phyloP scores from a whole-genome alignment of 805 yeast species.

The Myxozyma melibiosi region DNA sequence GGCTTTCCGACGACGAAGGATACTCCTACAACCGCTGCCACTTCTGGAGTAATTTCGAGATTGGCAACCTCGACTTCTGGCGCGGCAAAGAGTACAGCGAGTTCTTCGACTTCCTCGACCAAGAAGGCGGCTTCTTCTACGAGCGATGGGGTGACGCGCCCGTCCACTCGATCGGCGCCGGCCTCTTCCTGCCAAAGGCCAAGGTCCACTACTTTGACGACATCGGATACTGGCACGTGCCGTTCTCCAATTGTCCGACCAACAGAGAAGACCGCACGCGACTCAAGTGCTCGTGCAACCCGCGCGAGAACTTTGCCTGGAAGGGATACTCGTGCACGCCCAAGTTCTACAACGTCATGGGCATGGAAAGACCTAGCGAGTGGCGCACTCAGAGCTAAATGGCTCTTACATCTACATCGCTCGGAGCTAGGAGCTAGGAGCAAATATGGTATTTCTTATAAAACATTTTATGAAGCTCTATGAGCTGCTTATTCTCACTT shows the following conservation, averaged over 20 bases:
- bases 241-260: constrained; percentile 62
- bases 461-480: too few species aligned
- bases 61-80: constrained; percentile 62
- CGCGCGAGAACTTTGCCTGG: constrained; percentile 44
- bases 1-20: constrained; percentile 71
- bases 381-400: constrained; percentile 31
- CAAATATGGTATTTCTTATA: background rate
- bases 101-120: constrained; percentile 60
- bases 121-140: constrained; percentile 68
- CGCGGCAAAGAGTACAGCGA: constrained; percentile 55
- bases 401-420: too few species aligned
- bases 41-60: constrained; percentile 79
- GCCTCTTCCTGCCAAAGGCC: constrained; percentile 54
- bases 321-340: constrained; percentile 47
- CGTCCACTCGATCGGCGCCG: constrained; percentile 65
- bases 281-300: constrained; percentile 62
- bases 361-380: constrained; percentile 31
- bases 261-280: constrained; percentile 52
- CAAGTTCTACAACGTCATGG: constrained; percentile 40
- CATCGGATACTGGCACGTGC: constrained; percentile 60
- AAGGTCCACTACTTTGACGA: constrained; percentile 62
- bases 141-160: constrained; percentile 85
- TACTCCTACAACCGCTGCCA: constrained; percentile 72
- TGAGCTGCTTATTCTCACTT: too few species aligned
- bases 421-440: background rate